These are phyloP conservation scores for Boletus nobilissimus DNA, from an alignment of 1,284 basidiomycete species.

Conservation along the genomic window DNA sequence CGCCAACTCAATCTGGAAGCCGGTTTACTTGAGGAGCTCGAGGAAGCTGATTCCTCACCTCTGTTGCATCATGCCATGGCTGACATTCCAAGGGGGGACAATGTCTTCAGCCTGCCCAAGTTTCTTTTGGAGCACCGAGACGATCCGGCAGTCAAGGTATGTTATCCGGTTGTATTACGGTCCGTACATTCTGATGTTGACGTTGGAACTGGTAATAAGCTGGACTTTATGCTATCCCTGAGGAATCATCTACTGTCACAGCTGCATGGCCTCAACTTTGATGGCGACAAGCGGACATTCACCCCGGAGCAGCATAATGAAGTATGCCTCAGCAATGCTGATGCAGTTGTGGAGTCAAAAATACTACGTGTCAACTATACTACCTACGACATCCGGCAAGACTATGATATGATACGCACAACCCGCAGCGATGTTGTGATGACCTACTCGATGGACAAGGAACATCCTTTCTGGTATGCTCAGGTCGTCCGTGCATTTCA, in stretches of 20 bases:
- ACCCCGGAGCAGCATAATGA: neutral
- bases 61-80: neutral
- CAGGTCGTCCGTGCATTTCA: slow-evolving; percentile 10
- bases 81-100: neutral
- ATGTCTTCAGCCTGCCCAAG: neutral
- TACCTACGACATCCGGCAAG: neutral
- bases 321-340: neutral
- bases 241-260: slow-evolving; percentile 32
- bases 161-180: neutral
- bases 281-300: slow-evolving; percentile 25
- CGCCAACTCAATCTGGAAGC: neutral
- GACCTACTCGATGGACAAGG: neutral
- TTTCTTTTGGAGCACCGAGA: slow-evolving; percentile 4
- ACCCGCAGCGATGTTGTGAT: slow-evolving; percentile 8
- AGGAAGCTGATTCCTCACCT: neutral
- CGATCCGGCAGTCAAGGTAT: slow-evolving; percentile 30
- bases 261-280: slow-evolving; percentile 17
- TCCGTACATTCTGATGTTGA: neutral
- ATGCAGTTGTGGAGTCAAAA: neutral
- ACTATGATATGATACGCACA: neutral
- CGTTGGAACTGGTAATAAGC: neutral
- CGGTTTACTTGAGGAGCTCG: too few species aligned
- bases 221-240: neutral
- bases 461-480: slow-evolving; percentile 31
- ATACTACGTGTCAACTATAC: neutral